Evolutionary conservation across 108 stramenopile species (phyloP).

Genomic region (Cyclotella choctawhatcheeana): DNA sequence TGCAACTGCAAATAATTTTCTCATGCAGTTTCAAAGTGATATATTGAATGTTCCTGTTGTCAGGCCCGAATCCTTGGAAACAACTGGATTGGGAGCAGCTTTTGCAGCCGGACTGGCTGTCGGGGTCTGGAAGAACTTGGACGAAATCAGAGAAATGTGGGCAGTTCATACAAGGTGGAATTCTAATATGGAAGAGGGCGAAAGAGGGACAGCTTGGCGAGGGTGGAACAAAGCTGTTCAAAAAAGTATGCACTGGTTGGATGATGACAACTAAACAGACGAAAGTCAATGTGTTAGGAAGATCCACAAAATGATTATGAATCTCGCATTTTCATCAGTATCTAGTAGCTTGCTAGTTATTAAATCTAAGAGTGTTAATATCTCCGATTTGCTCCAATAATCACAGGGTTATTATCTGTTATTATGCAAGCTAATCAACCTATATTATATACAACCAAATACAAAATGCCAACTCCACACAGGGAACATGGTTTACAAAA

Average conservation of each 20-base stretch:
- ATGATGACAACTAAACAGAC: constrained; percentile 29
- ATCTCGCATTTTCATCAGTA: too few species aligned
- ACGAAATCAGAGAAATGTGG: constrained; percentile 87
- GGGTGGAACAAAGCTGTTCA: constrained; percentile 94
- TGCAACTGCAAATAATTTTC: constrained; percentile 86
- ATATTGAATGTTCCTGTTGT: constrained; percentile 87
- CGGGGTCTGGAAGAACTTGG: constrained; percentile 86
- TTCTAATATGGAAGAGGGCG: constrained; percentile 68
- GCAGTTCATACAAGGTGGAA: constrained; percentile 64
- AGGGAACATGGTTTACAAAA: too few species aligned
- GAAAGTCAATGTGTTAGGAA: too few species aligned
- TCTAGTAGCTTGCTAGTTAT: too few species aligned
- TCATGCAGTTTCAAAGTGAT: constrained; percentile 99
- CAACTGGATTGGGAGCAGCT: constrained; percentile 96
- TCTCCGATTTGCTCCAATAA: too few species aligned
- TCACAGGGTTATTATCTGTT: too few species aligned
- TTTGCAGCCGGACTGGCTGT: constrained; percentile 97
- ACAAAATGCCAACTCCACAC: too few species aligned
- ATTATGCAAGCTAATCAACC: too few species aligned
- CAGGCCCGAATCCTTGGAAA: constrained; percentile 87
- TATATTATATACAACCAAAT: too few species aligned
- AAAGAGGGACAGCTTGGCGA: constrained; percentile 64
- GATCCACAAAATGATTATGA: too few species aligned
- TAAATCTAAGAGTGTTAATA: too few species aligned
- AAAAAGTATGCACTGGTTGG: constrained; percentile 88